Percentiles rank a stretch among this genome's conserved stretches.
Conservation (phyloP, 805 yeast genomes). For the Brettanomyces sp. region DNA sequence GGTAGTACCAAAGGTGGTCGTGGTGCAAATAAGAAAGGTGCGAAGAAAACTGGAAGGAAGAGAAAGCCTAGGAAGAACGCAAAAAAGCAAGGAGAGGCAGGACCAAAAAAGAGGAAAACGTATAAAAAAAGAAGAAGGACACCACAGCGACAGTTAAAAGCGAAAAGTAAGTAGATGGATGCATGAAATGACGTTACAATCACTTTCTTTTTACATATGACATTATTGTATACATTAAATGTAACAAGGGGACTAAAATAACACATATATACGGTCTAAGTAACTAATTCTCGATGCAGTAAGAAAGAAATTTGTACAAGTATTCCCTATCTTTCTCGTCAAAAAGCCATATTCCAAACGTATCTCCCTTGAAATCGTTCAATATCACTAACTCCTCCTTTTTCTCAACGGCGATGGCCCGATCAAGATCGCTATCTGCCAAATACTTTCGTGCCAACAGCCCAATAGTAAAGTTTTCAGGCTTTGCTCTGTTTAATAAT, state of each 20-base stretch:
- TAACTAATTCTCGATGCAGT: slow-evolving; percentile 17
- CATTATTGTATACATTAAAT: too few species aligned
- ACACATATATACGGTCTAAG: not conserved
- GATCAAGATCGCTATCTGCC: slow-evolving; percentile 17
- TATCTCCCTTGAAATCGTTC: slow-evolving; percentile 57
- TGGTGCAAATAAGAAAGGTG: slow-evolving; percentile 1
- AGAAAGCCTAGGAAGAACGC: slow-evolving; percentile 24
- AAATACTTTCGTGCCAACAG: slow-evolving; percentile 44
- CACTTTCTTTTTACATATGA: too few species aligned
- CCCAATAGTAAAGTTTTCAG: slow-evolving; percentile 67
- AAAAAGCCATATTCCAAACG: slow-evolving; percentile 73
- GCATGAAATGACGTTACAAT: too few species aligned
- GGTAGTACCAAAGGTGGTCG: not conserved
- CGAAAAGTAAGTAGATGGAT: too few species aligned
- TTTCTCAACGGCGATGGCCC: slow-evolving; percentile 55
- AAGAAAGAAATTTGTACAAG: slow-evolving; percentile 33
- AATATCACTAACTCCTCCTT: slow-evolving; percentile 64
- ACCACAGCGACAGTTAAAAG: too few species aligned
- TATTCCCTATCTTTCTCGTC: slow-evolving; percentile 57
- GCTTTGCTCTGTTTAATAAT: slow-evolving; percentile 56
- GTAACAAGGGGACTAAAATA: too few species aligned
- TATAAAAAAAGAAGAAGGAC: slow-evolving; percentile 16
- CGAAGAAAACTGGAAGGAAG: slow-evolving; percentile 15
- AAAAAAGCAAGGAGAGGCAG: slow-evolving; percentile 22
- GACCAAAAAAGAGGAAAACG: slow-evolving; percentile 22